Base-by-base conservation (phyloP, 2,329 filamentous ascomycete genomes). In the Fusarium virguliforme region DNA sequence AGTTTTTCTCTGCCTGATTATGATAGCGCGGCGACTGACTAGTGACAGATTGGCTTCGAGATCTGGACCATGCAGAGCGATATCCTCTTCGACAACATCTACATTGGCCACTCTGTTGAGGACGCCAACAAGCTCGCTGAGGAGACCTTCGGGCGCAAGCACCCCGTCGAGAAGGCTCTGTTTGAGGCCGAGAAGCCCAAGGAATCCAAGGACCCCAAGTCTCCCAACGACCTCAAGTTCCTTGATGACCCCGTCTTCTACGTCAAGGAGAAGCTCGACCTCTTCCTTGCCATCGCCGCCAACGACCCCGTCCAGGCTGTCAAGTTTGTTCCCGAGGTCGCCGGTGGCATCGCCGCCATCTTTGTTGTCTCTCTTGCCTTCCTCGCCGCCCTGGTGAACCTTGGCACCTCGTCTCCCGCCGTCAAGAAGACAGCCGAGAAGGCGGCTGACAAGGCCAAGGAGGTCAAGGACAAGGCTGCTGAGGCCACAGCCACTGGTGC, bases 31-130 rank as follows among this genome's bases (percentile, higher is more conserved):
- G 8, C 40, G 58, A 71, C 76, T 79, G 67, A 73, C 58, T 32
- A 2, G 24, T 28, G 51, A 22, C 79, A 94, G 92, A 95, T 98
- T 85, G 96, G 96, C 77, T 98, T 98, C 79, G 96, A 99, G 85
- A 95, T 99, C 85, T 99, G 96, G 96, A 98, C 96, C 78, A 99
- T 99, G 96, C 95, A 98, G 86, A 97, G 91, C 82, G 93, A 98
- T 81, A 98, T 99, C 77, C 92, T 98, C 78, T 98, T 99, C 79
- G 94, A 98, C 90, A 99, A 99, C 91, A 97, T 99, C 88, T 99
- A 98, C 90, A 94, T 99, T 81, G 96, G 96, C 72, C 96, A 99
- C 90, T 98, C 95, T 22, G 82, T 96, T 75, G 94, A 94, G 80
- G 96, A 99, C 75, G 96, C 96, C 70, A 90, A 92, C 83, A 92